Evolutionary conservation across 306 rosid genomes (phyloP), one percentile per base, ranked within the genome.

Genomic region (Cucumis sativus): DNA sequence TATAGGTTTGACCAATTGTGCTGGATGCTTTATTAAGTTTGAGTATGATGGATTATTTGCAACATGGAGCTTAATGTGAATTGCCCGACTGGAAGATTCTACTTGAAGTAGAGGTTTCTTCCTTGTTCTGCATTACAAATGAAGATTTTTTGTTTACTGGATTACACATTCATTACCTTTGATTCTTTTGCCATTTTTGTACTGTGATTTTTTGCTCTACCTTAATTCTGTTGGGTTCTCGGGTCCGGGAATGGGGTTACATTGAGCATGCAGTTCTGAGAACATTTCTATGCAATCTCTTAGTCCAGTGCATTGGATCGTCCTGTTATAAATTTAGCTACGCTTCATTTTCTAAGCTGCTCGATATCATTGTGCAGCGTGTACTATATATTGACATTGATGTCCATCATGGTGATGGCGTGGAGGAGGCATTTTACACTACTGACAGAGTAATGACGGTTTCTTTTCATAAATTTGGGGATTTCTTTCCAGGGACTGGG

Each of bases 361-460:
- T 82, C 15, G 61, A 23, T 86, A 71, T 74, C 61, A 18, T 75
- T 64, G 69, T 58, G 33, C 88, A 93, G 98, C 98, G 98, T 60
- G 97, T 93, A 59, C 84, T 93, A 65, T 93, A 69, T 23, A 69
- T 69, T 13, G 75, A 69, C 75, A 69, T 69, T 69, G 75, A 69
- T 15, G 75, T 69, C 40, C 97, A 93, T 84, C 98, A 93, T 17
- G 98, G 98, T 40, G 98, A 93, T 79, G 98, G 98, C n/a, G 98
- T 93, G 59, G 98, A 93, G 85, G 97, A 93, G 85, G 98, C 98
- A n/a, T 93, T 93, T 81, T 93, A 93, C 84, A 88, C 96, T 69
- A 93, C 98, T 17, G 97, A 93, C 64, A 88, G 98, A 81, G 98
- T 93, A 79, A 91, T 93, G 98, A 91, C 98, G 0, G 96, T 93